Conservation (phyloP, 2,329 filamentous ascomycete genomes). For the Fusarium begoniae region DNA sequence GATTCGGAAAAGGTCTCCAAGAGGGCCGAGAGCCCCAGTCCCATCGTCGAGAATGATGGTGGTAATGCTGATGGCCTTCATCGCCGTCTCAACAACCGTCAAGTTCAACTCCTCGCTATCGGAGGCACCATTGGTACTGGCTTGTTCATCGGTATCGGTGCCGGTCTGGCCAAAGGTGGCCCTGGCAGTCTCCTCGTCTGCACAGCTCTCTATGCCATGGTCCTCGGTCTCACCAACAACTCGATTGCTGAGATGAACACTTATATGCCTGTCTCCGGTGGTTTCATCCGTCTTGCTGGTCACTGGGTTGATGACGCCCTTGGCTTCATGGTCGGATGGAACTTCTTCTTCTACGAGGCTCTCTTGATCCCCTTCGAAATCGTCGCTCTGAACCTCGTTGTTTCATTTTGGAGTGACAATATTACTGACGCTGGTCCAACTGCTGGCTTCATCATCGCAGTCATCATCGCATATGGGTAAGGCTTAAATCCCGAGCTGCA, state of each 20-base stretch:
- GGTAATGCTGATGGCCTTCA: slow-evolving; percentile 28
- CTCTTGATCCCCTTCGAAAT: slow-evolving; percentile 48
- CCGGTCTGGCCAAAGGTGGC: slow-evolving; percentile 32
- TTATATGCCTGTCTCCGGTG: slow-evolving; percentile 35
- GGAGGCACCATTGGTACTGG: slow-evolving; percentile 32
- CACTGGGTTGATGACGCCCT: slow-evolving; percentile 35
- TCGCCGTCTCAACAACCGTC: slow-evolving; percentile 36
- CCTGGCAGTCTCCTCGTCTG: slow-evolving; percentile 30
- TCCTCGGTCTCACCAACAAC: slow-evolving; percentile 36
- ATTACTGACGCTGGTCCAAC: slow-evolving; percentile 30
- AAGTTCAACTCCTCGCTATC: slow-evolving; percentile 33
- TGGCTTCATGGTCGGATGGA: slow-evolving; percentile 44
- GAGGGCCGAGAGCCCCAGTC: slow-evolving; percentile 11
- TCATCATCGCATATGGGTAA: slow-evolving; percentile 37
- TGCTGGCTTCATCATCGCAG: slow-evolving; percentile 43
- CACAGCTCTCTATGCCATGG: slow-evolving; percentile 30
- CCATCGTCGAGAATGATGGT: slow-evolving; percentile 1
- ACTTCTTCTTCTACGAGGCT: slow-evolving; percentile 48
- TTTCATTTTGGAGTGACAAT: slow-evolving; percentile 41
- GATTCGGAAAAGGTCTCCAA: slow-evolving; percentile 28
- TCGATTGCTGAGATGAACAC: slow-evolving; percentile 38
- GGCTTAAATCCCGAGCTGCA: slow-evolving; percentile 15
- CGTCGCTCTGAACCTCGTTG: slow-evolving; percentile 45
- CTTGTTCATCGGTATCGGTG: slow-evolving; percentile 33
- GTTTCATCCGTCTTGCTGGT: slow-evolving; percentile 33